A percentile compares a stretch with the other conserved stretches of the same genome.
These are phyloP conservation scores for Globisporangium ultimum DNA, from an alignment of 352 stramenopile genomes.

Conservation along the genomic window DNA sequence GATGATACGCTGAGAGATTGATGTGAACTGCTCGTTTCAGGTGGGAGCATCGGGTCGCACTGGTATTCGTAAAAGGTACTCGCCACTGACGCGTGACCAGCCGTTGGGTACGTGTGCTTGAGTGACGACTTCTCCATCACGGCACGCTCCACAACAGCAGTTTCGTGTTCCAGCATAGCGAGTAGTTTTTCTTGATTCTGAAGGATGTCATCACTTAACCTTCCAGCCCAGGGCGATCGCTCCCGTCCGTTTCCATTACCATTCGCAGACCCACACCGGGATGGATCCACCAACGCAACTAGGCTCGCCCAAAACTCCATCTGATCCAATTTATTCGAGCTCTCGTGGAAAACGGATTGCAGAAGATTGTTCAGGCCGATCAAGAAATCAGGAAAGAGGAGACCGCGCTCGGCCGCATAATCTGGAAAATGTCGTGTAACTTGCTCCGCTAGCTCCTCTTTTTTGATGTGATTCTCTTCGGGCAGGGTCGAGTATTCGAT, in stretches of 20 bases:
- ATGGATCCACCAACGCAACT: conserved; percentile 24
- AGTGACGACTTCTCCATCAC: conserved; percentile 80
- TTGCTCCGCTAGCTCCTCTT: conserved; percentile 24
- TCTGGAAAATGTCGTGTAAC: conserved; percentile 32
- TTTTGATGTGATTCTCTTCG: conserved; percentile 31
- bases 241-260: neutral
- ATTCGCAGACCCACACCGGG: conserved; percentile 4
- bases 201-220: conserved; percentile 74
- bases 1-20: neutral
- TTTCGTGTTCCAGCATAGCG: conserved; percentile 74
- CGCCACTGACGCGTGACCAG: conserved; percentile 17
- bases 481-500: conserved; percentile 39
- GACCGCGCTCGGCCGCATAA: conserved; percentile 40
- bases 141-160: conserved; percentile 65
- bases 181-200: conserved; percentile 82
- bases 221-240: conserved; percentile 42
- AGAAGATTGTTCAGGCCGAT: conserved; percentile 39
- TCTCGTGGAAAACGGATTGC: conserved; percentile 28
- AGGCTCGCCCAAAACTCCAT: conserved; percentile 51
- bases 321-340: conserved; percentile 28
- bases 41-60: conserved; percentile 53
- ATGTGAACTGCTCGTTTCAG: conserved; percentile 14
- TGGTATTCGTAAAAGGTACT: conserved; percentile 62
- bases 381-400: conserved; percentile 61
- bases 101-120: conserved; percentile 58